These are phyloP conservation scores for Cryomyces minteri DNA, from an alignment of 495 filamentous ascomycete species.

Conservation along the genomic window DNA sequence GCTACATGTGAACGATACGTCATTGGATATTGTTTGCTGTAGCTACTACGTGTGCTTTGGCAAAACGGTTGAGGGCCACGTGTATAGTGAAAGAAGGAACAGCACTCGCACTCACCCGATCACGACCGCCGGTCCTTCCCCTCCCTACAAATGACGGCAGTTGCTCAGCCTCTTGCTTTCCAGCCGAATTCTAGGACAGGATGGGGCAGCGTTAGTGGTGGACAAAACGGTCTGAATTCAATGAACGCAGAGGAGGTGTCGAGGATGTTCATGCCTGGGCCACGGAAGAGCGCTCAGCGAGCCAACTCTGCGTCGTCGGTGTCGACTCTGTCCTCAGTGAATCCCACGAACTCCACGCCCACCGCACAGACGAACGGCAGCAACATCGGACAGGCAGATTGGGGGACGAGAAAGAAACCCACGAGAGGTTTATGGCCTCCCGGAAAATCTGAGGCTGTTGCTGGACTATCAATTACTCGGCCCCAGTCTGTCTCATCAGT, in stretches of 20 bases:
- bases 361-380: constrained; percentile 32
- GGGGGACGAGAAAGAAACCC: constrained; percentile 44
- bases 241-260: constrained; percentile 77
- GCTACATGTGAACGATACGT: no score
- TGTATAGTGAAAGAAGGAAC: no score
- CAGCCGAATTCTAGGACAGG: constrained; percentile 46
- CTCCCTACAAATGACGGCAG: constrained; percentile 63
- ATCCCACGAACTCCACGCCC: constrained; percentile 22
- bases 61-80: no score
- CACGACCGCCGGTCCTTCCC: neutral
- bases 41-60: no score
- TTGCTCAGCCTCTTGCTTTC: constrained; percentile 83
- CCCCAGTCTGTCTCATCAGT: constrained; percentile 45
- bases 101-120: no score
- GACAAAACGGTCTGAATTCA: constrained; percentile 52
- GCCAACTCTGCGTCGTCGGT: constrained; percentile 74
- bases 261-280: constrained; percentile 59
- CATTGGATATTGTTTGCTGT: no score
- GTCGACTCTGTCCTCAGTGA: constrained; percentile 16
- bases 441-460: constrained; percentile 46
- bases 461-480: constrained; percentile 40
- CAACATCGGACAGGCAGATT: constrained; percentile 16
- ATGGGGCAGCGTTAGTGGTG: constrained; percentile 52
- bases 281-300: constrained; percentile 62
- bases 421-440: constrained; percentile 53